Evolutionary conservation across 805 yeast genomes (phyloP), one percentile per base, ranked within the genome.

Genomic region (Wickerhamomyces subpelliculosus): DNA sequence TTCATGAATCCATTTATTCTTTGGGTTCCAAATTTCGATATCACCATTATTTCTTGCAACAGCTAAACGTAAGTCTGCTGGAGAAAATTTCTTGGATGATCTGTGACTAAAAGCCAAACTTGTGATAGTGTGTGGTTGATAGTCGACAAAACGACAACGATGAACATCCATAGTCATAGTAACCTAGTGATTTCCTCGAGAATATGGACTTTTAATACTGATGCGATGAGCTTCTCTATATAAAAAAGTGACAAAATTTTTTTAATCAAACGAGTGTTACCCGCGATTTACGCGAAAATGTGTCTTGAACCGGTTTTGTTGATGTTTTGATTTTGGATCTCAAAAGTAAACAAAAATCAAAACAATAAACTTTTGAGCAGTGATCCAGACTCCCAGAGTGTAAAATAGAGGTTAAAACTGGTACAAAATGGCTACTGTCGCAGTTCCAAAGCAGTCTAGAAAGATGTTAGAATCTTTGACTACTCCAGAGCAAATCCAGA

Each of bases 31-130:
- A 25, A 93, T 78, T 61, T 93, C 98, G 42, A 93, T 84, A 53
- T 89, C 89, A 28, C 99, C 99, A 56, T 93, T 89, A 33, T 86
- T 75, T 58, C 97, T 73, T 23, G 96, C 97, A 6, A 90, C 84
- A 1, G 97, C 97, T 27, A 93, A 62, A 42, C 96, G 70, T 39
- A 87, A 65, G 42, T 75, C 80, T 19, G 58, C 61, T 21, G 76
- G 79, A 1, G 78, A 66, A 22, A 65, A 49, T 33, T 67, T 67
- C 17, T 63, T 57, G 4, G 67, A 61, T 0, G 85, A 73, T 5
- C 61, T 56, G 54, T 78, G 84, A 25, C 90, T 83, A 57, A 88
- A 90, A 3, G 85, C 81, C 36, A 84, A 61, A 1, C 94, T 73
- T 0, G 97, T 86, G 39, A 90, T 81, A 18, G 86, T 76, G 38